Base-by-base conservation (phyloP, 75 land plant genomes). In the Pinus tabuliformis region DNA sequence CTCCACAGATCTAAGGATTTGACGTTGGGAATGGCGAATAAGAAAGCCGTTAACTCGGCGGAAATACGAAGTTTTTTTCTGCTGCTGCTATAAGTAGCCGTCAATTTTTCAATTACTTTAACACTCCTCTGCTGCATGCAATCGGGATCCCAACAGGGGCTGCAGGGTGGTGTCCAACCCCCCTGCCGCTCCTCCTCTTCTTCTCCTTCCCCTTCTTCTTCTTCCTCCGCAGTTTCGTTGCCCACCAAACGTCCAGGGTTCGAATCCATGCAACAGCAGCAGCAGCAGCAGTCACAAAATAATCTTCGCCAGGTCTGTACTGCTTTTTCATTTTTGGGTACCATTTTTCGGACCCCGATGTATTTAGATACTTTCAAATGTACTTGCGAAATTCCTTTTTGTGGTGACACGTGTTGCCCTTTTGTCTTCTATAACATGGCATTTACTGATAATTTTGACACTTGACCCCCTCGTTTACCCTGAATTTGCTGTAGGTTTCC, bases 241-340 rank as follows among this genome's bases (percentile, higher is more conserved):
- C 59, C 75, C 59, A 28, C 75, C 12, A 26, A 24, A 56, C 87
- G 83, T 59, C 59, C 83, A 36, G 87, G 85, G 59, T 83, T 86
- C 70, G 88, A 86, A 45, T 73, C 80, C 33, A 62, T 81, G 54
- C 88, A 86, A 74, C 88, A 86, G 37, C 87, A 82, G 28, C 80
- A 78, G 18, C 82, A 80, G 78, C 81, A 79, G 59, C 75, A 33
- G 9, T 57, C 21, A 6, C 36, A 30, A n/a, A 49, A 30, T 24
- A 22, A 57, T 56, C 57, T 60, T 26, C 42, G 76, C 6, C 76
- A 75, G 62, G 76, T 59, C 17, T 12, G 65, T 75, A 12, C n/a
- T 58, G 14, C 14, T 65, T 58, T 75, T 37, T 59, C 18, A 5
- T 2, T 37, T 20, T 59, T 75, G 4, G 76, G 5, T 30, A 59